phyloP scores from a whole-genome alignment of 1,139 yeast species.

The Candida albicans region DNA sequence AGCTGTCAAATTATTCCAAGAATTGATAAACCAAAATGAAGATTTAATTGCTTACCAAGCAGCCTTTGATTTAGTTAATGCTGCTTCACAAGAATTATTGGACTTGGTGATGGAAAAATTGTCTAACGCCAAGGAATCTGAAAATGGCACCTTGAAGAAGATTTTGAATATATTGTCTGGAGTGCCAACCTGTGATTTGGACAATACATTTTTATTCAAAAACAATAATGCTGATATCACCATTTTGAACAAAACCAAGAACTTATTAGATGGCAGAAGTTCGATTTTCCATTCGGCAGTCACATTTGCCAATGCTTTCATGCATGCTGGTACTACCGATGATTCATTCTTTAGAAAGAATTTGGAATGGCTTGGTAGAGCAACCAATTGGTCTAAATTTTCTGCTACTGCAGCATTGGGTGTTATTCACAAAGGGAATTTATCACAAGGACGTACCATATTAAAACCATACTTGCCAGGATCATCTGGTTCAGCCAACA shows the following conservation, averaged over 20 bases:
- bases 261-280: constrained; percentile 83
- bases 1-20: constrained; percentile 68
- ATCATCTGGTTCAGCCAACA: constrained; percentile 73
- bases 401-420: constrained; percentile 98
- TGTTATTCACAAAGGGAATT: constrained; percentile 93
- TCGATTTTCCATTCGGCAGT: constrained; percentile 96
- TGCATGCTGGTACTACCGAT: constrained; percentile 96
- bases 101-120: constrained; percentile 56
- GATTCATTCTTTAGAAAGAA: constrained; percentile 90
- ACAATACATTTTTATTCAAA: constrained; percentile 81
- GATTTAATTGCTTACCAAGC: constrained; percentile 80
- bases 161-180: constrained; percentile 79
- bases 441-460: constrained; percentile 85
- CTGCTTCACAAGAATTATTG: constrained; percentile 90
- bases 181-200: constrained; percentile 91
- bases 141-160: constrained; percentile 35
- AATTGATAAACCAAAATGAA: constrained; percentile 46
- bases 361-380: constrained; percentile 94
- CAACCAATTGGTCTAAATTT: constrained; percentile 97
- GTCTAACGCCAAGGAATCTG: constrained; percentile 35
- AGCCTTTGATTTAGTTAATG: constrained; percentile 89
- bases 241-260: constrained; percentile 79
- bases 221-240: constrained; percentile 86
- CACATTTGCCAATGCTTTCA: constrained; percentile 89
- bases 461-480: constrained; percentile 93